Conservation (phyloP, 768 basidiomycete genomes). For the Lentinula edodes region DNA sequence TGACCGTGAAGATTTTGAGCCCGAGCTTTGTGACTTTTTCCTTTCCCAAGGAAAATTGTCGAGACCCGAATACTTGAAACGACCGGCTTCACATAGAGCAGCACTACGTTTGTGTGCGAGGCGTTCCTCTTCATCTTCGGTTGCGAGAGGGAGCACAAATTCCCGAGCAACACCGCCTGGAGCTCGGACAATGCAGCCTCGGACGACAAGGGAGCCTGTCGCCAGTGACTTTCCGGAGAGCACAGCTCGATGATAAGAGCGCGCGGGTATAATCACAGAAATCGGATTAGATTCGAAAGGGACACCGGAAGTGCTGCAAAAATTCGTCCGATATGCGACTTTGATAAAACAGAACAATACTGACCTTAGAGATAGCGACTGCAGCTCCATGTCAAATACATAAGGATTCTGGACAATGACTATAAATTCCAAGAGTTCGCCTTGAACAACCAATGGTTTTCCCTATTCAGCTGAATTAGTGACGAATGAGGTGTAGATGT, state of each 20-base stretch:
- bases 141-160: conserved; percentile 71
- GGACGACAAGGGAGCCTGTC: conserved; percentile 63
- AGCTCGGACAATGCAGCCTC: conserved; percentile 76
- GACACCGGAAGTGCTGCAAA: conserved; percentile 73
- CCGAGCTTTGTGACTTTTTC: conserved; percentile 32
- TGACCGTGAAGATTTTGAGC: conserved; percentile 18
- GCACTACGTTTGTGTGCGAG: conserved; percentile 52
- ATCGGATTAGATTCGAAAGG: conserved; percentile 62
- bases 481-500: not conserved
- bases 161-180: conserved; percentile 66
- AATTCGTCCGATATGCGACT: conserved; percentile 7
- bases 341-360: not conserved
- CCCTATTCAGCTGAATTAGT: conserved; percentile 26
- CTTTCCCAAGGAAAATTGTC: conserved; percentile 63
- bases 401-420: conserved; percentile 89
- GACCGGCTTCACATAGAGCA: conserved; percentile 58
- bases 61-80: conserved; percentile 71
- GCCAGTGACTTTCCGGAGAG: conserved; percentile 61
- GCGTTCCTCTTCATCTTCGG: conserved; percentile 64
- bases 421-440: conserved; percentile 77
- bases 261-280: conserved; percentile 65
- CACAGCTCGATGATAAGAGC: conserved; percentile 65
- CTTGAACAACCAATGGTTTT: conserved; percentile 69
- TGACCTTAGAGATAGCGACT: conserved; percentile 77
- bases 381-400: conserved; percentile 86